Conservation (phyloP, 148 eudicot genomes). For the Selenicereus undatus region DNA sequence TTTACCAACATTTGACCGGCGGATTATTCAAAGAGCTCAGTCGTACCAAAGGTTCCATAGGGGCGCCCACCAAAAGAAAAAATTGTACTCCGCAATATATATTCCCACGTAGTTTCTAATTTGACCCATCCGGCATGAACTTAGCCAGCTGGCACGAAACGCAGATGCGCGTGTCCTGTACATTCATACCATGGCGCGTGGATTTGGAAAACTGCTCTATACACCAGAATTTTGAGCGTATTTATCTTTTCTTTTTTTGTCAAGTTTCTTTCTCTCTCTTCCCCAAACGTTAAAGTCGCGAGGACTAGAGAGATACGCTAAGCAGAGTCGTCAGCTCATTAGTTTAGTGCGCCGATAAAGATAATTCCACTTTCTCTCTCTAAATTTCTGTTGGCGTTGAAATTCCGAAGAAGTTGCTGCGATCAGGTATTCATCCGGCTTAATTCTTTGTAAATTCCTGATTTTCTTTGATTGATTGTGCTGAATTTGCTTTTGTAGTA, state of each 20-base stretch:
- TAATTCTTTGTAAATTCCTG: background rate
- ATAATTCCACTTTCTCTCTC: conserved; percentile 22
- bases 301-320: background rate
- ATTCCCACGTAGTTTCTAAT: conserved; percentile 11
- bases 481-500: background rate
- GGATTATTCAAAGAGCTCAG: background rate
- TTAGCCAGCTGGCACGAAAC: background rate
- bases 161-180: background rate
- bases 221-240: background rate
- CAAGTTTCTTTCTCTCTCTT: background rate
- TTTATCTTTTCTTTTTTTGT: background rate
- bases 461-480: background rate
- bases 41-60: background rate
- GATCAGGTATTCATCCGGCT: background rate
- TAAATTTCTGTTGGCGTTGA: background rate
- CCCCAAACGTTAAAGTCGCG: background rate
- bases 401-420: background rate
- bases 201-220: background rate
- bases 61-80: no score
- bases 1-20: no score
- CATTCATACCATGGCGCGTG: background rate
- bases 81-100: no score
- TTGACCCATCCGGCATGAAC: background rate
- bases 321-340: conserved; percentile 9
- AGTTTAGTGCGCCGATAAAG: conserved; percentile 21